Evolutionary conservation across 1,284 basidiomycete species (phyloP).

Genomic region (Kwoniella shivajii): DNA sequence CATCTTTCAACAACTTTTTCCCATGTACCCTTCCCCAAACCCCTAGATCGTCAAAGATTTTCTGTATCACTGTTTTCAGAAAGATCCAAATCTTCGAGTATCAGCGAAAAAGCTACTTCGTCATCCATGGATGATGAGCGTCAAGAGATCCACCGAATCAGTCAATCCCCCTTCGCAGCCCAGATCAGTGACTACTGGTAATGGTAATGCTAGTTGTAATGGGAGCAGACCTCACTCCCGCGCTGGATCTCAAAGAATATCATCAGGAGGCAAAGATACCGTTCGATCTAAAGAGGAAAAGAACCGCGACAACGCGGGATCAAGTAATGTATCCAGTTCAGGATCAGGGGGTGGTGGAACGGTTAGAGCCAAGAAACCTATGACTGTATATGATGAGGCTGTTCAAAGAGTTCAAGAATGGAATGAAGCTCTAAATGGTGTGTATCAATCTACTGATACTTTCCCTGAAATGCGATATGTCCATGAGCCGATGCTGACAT

Average conservation of each 20-base stretch:
- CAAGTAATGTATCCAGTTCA: background rate
- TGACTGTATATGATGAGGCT: slow-evolving; percentile 84
- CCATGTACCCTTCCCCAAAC: background rate
- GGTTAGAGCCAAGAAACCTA: slow-evolving; percentile 59
- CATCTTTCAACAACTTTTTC: background rate
- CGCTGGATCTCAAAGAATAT: slow-evolving; percentile 4
- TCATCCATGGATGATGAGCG: slow-evolving; percentile 94
- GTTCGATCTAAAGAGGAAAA: background rate
- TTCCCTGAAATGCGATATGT: too few species aligned
- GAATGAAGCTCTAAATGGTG: slow-evolving; percentile 94
- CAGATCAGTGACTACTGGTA: background rate
- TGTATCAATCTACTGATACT: slow-evolving; percentile 36
- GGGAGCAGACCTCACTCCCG: slow-evolving; percentile 5
- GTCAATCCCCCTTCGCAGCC: background rate
- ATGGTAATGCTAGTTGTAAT: too few species aligned
- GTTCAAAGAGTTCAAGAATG: slow-evolving; percentile 95
- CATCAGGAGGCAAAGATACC: slow-evolving; percentile 14
- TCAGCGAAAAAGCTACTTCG: slow-evolving; percentile 88
- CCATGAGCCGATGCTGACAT: background rate
- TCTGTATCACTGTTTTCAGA: slow-evolving; percentile 96
- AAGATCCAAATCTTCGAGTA: slow-evolving; percentile 90
- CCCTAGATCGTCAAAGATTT: slow-evolving; percentile 89
- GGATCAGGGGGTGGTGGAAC: slow-evolving; percentile 42
- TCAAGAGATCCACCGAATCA: slow-evolving; percentile 55
- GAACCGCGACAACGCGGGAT: background rate